phyloP scores from a whole-genome alignment of 2,329 filamentous ascomycete genomes.

The Cyphellophora europaea region DNA sequence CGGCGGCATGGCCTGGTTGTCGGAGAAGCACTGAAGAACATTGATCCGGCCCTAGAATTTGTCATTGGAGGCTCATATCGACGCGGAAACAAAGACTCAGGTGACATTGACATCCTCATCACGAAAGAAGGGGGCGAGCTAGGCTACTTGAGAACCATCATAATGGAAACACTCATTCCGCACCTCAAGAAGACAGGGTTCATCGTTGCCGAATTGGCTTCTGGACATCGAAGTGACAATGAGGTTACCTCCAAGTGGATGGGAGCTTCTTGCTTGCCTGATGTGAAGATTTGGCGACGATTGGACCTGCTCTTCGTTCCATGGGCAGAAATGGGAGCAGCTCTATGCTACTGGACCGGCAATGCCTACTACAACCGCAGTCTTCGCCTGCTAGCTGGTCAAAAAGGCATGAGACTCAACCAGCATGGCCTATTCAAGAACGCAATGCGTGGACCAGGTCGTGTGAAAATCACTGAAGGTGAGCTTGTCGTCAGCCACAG shows the following conservation, averaged over 20 bases:
- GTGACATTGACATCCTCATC: constrained; percentile 79
- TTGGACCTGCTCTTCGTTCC: constrained; percentile 83
- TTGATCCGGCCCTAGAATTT: constrained; percentile 58
- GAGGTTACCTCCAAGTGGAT: constrained; percentile 72
- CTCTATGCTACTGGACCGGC: constrained; percentile 89
- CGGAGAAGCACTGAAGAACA: constrained; percentile 42
- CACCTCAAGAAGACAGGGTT: constrained; percentile 54
- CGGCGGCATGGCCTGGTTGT: constrained; percentile 59
- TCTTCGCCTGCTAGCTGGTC: constrained; percentile 67
- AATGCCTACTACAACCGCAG: constrained; percentile 93
- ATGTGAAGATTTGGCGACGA: constrained; percentile 57
- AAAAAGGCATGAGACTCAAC: constrained; percentile 75
- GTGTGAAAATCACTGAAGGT: constrained; percentile 57
- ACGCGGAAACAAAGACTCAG: constrained; percentile 62
- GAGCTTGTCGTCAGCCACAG: constrained; percentile 62
- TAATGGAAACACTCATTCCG: constrained; percentile 55
- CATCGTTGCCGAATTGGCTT: constrained; percentile 60
- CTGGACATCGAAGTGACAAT: constrained; percentile 29
- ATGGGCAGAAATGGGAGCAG: constrained; percentile 67
- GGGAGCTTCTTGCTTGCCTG: constrained; percentile 66
- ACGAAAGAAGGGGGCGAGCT: constrained; percentile 55
- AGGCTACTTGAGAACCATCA: constrained; percentile 50
- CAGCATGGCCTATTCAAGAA: constrained; percentile 70
- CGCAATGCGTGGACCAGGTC: constrained; percentile 50
- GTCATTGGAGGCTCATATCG: constrained; percentile 80